Evolutionary conservation across 2,329 filamentous ascomycete species (phyloP).

Genomic region (Leptosphaerulina australis): DNA sequence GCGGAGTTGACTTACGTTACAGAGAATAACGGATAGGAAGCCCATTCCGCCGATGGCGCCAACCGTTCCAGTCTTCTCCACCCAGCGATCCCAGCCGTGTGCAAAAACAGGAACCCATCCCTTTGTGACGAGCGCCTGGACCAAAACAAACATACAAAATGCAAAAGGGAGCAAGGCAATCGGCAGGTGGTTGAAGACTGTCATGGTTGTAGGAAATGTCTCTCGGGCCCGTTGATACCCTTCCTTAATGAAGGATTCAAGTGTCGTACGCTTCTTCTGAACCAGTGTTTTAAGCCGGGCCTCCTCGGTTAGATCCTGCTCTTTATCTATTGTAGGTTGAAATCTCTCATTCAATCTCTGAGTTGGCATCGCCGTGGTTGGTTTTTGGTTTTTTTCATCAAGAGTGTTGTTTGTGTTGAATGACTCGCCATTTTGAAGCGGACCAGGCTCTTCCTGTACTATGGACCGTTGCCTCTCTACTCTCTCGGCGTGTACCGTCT

Average conservation of each 20-base stretch:
- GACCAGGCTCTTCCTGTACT: constrained; percentile 15
- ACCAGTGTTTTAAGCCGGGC: neutral
- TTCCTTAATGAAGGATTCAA: constrained; percentile 58
- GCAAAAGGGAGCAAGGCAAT: constrained; percentile 73
- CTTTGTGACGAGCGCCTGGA: constrained; percentile 73
- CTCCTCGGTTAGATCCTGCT: neutral
- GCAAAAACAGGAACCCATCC: constrained; percentile 77
- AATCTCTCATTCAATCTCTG: constrained; percentile 10
- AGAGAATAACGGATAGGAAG: constrained; percentile 71
- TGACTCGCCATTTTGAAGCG: constrained; percentile 10
- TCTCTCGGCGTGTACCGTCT: constrained; percentile 47
- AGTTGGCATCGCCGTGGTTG: constrained; percentile 7
- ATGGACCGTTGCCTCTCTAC: constrained; percentile 38
- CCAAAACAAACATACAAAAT: constrained; percentile 75
- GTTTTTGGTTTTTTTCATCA: constrained; percentile 20
- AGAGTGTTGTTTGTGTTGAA: constrained; percentile 2
- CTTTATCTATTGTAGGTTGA: neutral
- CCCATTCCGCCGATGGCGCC: constrained; percentile 75
- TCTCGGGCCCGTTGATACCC: constrained; percentile 66
- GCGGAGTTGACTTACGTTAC: constrained; percentile 64
- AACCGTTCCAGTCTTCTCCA: constrained; percentile 69
- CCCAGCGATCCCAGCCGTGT: constrained; percentile 76
- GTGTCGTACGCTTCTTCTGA: constrained; percentile 49
- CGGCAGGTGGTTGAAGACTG: constrained; percentile 69
- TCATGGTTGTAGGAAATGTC: constrained; percentile 72